Evolutionary conservation across 192 early-diverging fungal genomes (phyloP), one percentile per base, ranked within the genome.

Genomic region (Umbelopsis sp.): DNA sequence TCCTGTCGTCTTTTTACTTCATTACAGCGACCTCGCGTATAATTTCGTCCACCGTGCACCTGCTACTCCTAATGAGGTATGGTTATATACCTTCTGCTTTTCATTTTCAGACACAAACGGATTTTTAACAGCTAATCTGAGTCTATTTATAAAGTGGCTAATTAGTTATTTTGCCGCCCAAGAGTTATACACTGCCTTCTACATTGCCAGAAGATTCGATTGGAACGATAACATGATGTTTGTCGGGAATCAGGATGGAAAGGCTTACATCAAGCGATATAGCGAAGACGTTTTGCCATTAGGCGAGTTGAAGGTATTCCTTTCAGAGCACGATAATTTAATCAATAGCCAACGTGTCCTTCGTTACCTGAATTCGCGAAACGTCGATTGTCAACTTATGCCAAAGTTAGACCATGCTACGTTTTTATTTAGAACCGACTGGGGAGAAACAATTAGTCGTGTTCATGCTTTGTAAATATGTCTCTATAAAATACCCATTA

Each of bases 1-100:
- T 41, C 90, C 91, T 10, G 80, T 93, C 59, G 83, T 82, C 56
- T 91, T 92, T 73, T 72, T 87, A 68, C 81, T 92, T 9, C 88
- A 85, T 59, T 84, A 91, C 45, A 81, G 79, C 10, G 74, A 88
- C 69, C 82, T 92, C 17, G 88, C 89, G 24, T 81, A 77, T 54
- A 92, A 93, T 71, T 87, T 87, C 74, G 82, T 82, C 21, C 85
- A 85, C 53, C 72, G 86, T 29, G 65, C 44, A 1, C 86, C 86
- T 2, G 45, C 62, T 4, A 81, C 79, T 11, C 83, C 82, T 2
- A 78, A 70, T 51, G 66, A 83, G 76, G 79, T 81, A 74, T 66
- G 43, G n/a, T 16, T 43, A 21, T n/a, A 8, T 47, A 1, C 12
- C 21, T n/a, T 12, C n/a, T 25, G 25, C 0, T 24, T 44, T n/a